Conservation (phyloP, 768 basidiomycete genomes). For the Termitomyces sp. region DNA sequence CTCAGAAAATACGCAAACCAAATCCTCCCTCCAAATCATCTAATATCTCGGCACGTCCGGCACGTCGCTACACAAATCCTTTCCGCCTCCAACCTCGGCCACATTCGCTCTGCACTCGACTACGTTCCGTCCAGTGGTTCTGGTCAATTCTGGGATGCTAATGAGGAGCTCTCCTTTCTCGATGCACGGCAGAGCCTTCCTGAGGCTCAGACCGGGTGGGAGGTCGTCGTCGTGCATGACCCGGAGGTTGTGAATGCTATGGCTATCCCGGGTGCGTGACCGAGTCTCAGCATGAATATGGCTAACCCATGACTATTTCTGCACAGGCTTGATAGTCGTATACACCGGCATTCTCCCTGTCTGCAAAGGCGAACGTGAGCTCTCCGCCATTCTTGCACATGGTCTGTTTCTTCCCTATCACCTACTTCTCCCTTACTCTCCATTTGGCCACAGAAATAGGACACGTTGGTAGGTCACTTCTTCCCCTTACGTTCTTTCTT, state of each 20-base stretch:
- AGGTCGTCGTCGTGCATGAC: constrained; percentile 77
- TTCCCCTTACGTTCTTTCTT: background rate
- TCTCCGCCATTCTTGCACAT: constrained; percentile 83
- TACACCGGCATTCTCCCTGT: constrained; percentile 87
- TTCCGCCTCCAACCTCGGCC: constrained; percentile 65
- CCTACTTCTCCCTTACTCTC: background rate
- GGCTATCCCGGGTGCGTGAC: constrained; percentile 55
- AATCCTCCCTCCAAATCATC: constrained; percentile 65
- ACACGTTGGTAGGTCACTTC: constrained; percentile 49
- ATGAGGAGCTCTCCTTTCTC: constrained; percentile 26
- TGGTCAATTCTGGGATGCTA: background rate
- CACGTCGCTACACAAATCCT: constrained; percentile 67
- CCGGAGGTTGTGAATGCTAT: constrained; percentile 69
- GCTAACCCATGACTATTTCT: background rate
- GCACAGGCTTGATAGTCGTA: constrained; percentile 68
- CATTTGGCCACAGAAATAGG: constrained; percentile 60
- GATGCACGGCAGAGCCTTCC: constrained; percentile 20
- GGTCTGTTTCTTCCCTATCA: constrained; percentile 39
- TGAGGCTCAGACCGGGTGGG: constrained; percentile 44
- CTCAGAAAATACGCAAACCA: constrained; percentile 44
- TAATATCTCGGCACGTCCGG: constrained; percentile 60
- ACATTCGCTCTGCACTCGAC: constrained; percentile 23
- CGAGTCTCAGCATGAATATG: background rate
- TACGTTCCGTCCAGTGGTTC: background rate
- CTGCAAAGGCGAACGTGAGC: constrained; percentile 69